Evolutionary conservation across 768 basidiomycete genomes (phyloP).

Genomic region (Leccinum subgranulosum): DNA sequence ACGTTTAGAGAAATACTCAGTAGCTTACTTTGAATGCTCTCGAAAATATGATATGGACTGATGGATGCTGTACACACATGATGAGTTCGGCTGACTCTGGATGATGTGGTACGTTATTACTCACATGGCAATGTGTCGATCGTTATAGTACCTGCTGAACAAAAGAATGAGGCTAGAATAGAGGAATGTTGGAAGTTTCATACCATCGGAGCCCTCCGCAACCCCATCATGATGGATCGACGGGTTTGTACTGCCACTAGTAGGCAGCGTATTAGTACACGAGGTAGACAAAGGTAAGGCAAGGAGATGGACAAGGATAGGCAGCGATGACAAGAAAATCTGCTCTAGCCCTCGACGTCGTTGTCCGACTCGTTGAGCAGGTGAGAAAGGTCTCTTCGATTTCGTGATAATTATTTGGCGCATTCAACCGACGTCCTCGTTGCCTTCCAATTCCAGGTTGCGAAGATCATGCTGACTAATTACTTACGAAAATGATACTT

Average conservation of each 20-base stretch:
- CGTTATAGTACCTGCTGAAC: neutral
- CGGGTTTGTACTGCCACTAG: neutral
- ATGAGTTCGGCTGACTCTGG: neutral
- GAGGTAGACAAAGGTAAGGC: neutral
- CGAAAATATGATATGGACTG: neutral
- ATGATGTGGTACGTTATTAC: neutral
- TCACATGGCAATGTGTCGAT: neutral
- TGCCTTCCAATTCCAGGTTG: neutral
- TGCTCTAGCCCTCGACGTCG: neutral
- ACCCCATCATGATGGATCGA: neutral
- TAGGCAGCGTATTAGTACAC: neutral
- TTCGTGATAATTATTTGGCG: neutral
- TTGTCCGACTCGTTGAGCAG: neutral
- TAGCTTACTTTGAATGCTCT: conserved; percentile 3
- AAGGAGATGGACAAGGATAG: neutral
- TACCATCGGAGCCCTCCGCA: neutral
- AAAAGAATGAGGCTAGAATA: neutral
- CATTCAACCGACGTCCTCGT: too few species aligned
- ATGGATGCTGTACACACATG: neutral
- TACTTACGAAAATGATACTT: too few species aligned
- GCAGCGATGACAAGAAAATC: neutral
- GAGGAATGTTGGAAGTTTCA: neutral
- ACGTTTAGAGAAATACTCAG: too few species aligned
- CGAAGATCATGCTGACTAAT: too few species aligned
- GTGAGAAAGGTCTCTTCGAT: neutral